Percentiles rank a stretch among this genome's conserved stretches.
These are phyloP conservation scores for Lachancea sp. DNA, from an alignment of 805 yeast genomes.

Conservation along the genomic window DNA sequence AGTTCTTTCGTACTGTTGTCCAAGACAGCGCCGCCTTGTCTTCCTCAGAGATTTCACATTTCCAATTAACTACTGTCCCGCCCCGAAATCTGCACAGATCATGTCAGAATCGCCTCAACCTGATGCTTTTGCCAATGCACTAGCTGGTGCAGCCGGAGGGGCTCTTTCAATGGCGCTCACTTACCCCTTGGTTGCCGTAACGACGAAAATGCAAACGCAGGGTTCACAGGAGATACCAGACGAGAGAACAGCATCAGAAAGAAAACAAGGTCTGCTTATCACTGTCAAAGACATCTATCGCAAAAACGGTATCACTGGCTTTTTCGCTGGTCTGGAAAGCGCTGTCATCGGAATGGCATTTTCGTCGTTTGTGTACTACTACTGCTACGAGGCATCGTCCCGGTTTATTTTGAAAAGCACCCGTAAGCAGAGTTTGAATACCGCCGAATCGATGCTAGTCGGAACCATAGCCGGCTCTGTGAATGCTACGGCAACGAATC, in stretches of 20 bases:
- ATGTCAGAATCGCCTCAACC: constrained; percentile 29
- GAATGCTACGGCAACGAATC: constrained; percentile 77
- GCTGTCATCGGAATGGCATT: constrained; percentile 81
- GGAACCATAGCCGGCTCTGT: constrained; percentile 86
- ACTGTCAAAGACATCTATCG: constrained; percentile 43
- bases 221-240: constrained; percentile 21
- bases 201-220: constrained; percentile 73
- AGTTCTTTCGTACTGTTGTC: too few species aligned
- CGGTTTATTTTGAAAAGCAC: constrained; percentile 35
- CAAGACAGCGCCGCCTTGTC: too few species aligned
- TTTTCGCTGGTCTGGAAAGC: constrained; percentile 81
- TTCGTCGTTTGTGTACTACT: constrained; percentile 84
- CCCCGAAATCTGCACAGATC: too few species aligned
- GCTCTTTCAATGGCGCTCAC: constrained; percentile 81
- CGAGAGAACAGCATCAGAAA: background rate
- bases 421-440: constrained; percentile 38
- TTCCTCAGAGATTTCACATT: too few species aligned
- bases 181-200: constrained; percentile 80
- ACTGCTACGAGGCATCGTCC: constrained; percentile 73
- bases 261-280: constrained; percentile 24
- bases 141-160: constrained; percentile 93
- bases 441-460: constrained; percentile 62
- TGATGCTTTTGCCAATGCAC: constrained; percentile 64
- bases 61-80: background rate
- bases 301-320: constrained; percentile 58